Percentiles rank a stretch among this genome's conserved stretches.
These are phyloP conservation scores for Periconia sp. DNA, from an alignment of 2,329 filamentous ascomycete species.

Conservation along the genomic window DNA sequence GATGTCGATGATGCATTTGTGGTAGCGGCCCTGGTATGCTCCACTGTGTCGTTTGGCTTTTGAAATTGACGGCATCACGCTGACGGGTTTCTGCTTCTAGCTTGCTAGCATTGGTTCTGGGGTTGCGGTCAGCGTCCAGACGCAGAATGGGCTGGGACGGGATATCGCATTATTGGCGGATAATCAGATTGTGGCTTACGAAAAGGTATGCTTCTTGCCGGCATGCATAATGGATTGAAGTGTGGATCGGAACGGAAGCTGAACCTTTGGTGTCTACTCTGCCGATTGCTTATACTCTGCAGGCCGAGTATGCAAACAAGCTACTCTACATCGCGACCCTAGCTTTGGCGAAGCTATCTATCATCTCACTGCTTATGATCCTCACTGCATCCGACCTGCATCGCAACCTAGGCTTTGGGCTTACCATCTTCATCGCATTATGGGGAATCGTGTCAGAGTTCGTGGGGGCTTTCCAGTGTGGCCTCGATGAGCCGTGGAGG, in stretches of 20 bases:
- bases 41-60: not conserved
- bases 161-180: constrained; percentile 25
- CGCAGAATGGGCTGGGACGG: constrained; percentile 38
- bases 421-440: constrained; percentile 34
- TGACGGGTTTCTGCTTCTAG: constrained; percentile 20
- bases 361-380: constrained; percentile 43
- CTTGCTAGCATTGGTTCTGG: constrained; percentile 40
- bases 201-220: constrained; percentile 30
- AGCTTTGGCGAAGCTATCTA: constrained; percentile 41
- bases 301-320: constrained; percentile 45
- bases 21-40: constrained; percentile 38
- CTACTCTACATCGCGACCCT: constrained; percentile 43
- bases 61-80: not conserved
- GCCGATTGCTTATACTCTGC: constrained; percentile 2
- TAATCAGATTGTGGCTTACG: constrained; percentile 29
- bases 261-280: too few relatives aligned
- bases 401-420: constrained; percentile 29
- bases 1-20: constrained; percentile 45
- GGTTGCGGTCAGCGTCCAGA: constrained; percentile 36
- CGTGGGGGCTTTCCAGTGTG: constrained; percentile 40
- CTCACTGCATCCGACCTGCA: constrained; percentile 39
- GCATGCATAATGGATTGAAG: too few relatives aligned
- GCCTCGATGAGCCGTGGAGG: constrained; percentile 34
- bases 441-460: constrained; percentile 38
- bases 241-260: too few relatives aligned